Evolutionary conservation across 2,329 filamentous ascomycete genomes (phyloP).

Genomic region (Penicillium decumbens): DNA sequence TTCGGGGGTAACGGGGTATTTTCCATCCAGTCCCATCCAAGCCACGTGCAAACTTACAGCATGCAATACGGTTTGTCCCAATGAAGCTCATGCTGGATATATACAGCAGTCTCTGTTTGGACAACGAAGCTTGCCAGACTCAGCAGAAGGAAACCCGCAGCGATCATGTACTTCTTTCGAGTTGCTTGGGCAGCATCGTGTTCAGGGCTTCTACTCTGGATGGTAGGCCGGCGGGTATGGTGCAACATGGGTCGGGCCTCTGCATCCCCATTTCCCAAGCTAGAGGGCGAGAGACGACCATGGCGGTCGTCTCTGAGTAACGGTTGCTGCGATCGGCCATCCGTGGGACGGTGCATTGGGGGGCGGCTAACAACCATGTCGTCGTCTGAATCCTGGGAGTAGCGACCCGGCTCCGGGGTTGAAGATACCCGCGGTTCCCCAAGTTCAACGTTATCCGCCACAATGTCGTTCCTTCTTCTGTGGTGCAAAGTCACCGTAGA

Average conservation of each 20-base stretch:
- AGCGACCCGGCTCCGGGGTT: slow-evolving; percentile 35
- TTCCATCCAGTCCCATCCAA: slow-evolving; percentile 1
- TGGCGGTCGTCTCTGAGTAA: slow-evolving; percentile 49
- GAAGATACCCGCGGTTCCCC: slow-evolving; percentile 20
- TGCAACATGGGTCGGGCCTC: slow-evolving; percentile 40
- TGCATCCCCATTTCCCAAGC: slow-evolving; percentile 27
- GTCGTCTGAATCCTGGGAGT: slow-evolving; percentile 41
- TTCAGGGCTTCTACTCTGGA: slow-evolving; percentile 74
- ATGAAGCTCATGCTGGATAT: slow-evolving; percentile 84
- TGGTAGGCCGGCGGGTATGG: slow-evolving; percentile 57
- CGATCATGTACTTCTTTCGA: slow-evolving; percentile 79
- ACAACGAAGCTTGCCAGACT: slow-evolving; percentile 84
- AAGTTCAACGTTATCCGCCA: slow-evolving; percentile 30
- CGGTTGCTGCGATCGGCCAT: slow-evolving; percentile 51
- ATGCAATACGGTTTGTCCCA: slow-evolving; percentile 99
- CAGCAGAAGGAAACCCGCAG: slow-evolving; percentile 73
- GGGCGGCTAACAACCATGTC: slow-evolving; percentile 46
- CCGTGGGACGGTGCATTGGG: slow-evolving; percentile 45
- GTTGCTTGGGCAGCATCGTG: slow-evolving; percentile 60
- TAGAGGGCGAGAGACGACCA: slow-evolving; percentile 34
- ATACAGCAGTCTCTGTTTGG: slow-evolving; percentile 91
- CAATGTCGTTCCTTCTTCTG: slow-evolving; percentile 18
- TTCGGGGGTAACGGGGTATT: slow-evolving; percentile 1
- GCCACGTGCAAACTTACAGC: slow-evolving; percentile 57
- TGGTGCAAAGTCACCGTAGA: slow-evolving; percentile 1